A percentile compares a stretch with the other conserved stretches of the same genome.
phyloP scores from a whole-genome alignment of 208 protist species.

The Trypanosoma caninum region DNA sequence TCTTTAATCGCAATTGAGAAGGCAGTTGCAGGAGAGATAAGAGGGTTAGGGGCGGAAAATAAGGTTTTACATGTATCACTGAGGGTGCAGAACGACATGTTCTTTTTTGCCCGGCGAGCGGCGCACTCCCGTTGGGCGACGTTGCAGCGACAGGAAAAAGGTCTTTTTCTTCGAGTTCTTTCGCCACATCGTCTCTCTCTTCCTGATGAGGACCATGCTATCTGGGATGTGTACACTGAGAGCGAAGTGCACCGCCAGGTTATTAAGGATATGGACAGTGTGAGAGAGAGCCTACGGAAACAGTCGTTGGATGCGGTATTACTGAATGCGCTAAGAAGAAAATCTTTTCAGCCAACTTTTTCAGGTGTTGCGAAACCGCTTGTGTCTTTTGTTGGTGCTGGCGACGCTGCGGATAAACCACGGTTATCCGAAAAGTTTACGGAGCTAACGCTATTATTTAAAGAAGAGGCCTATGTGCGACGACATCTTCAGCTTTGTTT shows the following conservation, averaged over 20 bases:
- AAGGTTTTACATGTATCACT: not conserved
- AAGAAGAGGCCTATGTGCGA: constrained; percentile 47
- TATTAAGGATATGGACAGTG: not conserved
- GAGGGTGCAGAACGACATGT: not conserved
- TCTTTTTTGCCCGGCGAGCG: constrained; percentile 3
- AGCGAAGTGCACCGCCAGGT: constrained; percentile 15
- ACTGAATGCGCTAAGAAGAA: constrained; percentile 1
- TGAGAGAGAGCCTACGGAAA: constrained; percentile 7
- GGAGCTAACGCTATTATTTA: constrained; percentile 25
- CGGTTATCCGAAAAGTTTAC: not conserved
- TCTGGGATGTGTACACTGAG: constrained; percentile 6
- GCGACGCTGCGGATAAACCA: not conserved
- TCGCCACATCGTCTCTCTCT: constrained; percentile 9
- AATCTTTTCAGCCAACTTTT: not conserved
- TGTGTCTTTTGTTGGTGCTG: not conserved
- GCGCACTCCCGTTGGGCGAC: constrained; percentile 9
- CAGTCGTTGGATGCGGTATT: constrained; percentile 2
- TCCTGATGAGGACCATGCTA: not conserved
- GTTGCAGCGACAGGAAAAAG: constrained; percentile 18
- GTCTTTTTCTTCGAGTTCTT: constrained; percentile 13
- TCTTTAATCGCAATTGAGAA: not conserved
- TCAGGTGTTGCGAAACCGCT: not conserved
- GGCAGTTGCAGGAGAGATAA: not conserved
- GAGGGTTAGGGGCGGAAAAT: not conserved
- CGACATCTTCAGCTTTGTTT: constrained; percentile 28